Percentiles rank a stretch among this genome's conserved stretches.
Evolutionary conservation across 2,329 filamentous ascomycete species (phyloP).

Genomic region (Fusarium oxysporum): DNA sequence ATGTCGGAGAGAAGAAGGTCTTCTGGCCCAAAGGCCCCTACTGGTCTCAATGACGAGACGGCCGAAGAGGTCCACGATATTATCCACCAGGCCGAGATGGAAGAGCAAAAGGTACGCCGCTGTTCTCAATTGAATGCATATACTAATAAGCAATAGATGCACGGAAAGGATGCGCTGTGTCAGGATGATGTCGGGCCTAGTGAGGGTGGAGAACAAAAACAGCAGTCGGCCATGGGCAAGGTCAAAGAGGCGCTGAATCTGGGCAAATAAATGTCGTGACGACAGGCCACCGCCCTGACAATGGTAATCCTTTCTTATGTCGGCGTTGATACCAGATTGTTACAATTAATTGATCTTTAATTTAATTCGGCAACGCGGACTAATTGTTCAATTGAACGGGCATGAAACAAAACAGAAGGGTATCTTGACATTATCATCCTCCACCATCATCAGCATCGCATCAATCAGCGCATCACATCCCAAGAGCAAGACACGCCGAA

Average conservation of each 20-base stretch:
- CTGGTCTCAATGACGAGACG: conserved; percentile 47
- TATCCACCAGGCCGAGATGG: conserved; percentile 50
- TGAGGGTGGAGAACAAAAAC: background rate
- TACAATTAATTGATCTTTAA: background rate
- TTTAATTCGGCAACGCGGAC: background rate
- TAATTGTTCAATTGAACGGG: background rate
- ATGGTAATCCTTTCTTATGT: background rate
- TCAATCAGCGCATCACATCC: background rate
- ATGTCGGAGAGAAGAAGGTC: conserved; percentile 31
- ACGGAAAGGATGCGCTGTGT: conserved; percentile 41
- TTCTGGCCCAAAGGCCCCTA: conserved; percentile 29
- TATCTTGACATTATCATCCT: conserved; percentile 35
- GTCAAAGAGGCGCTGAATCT: conserved; percentile 45
- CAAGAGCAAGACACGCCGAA: conserved; percentile 20
- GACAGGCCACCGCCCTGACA: background rate
- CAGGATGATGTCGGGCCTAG: conserved; percentile 31
- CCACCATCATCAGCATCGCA: background rate
- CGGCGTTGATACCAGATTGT: conserved; percentile 29
- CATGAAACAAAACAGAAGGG: conserved; percentile 28
- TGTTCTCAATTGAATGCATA: fast-evolving
- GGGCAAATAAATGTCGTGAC: conserved; percentile 30
- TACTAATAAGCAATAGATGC: conserved; percentile 29
- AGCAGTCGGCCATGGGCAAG: conserved; percentile 41
- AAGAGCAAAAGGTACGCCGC: conserved; percentile 46
- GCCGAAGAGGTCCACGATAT: conserved; percentile 50